Evolutionary conservation across 257 asterid genomes (phyloP).

Genomic region (Solanum chiquidenum): DNA sequence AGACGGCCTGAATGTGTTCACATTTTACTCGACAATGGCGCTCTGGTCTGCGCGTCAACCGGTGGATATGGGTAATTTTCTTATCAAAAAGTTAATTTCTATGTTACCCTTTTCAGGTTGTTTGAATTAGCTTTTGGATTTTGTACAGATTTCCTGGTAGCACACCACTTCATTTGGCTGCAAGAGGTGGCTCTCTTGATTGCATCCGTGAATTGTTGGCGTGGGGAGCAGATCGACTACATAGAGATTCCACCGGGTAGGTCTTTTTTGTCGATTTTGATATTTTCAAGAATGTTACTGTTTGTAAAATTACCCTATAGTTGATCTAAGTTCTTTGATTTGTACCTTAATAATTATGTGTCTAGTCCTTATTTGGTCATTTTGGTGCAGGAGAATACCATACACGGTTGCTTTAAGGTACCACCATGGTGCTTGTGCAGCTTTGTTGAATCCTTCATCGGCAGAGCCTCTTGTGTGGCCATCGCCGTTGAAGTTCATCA

Average conservation of each 20-base stretch:
- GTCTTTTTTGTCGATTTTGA: neutral
- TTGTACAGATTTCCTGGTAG: constrained; percentile 64
- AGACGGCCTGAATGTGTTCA: constrained; percentile 70
- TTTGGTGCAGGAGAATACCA: constrained; percentile 72
- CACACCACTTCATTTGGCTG: constrained; percentile 99
- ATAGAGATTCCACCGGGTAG: constrained; percentile 84
- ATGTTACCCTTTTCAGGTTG: neutral
- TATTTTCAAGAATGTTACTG: neutral
- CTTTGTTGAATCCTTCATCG: constrained; percentile 79
- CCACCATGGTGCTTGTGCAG: constrained; percentile 78
- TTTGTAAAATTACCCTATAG: neutral
- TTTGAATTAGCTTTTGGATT: neutral
- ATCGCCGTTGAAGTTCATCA: constrained; percentile 82
- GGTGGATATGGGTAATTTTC: constrained; percentile 66
- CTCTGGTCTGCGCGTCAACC: constrained; percentile 86
- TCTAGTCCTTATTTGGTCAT: neutral
- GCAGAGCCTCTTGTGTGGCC: constrained; percentile 99
- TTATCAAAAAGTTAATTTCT: neutral
- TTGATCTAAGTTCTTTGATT: neutral
- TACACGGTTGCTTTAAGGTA: constrained; percentile 68
- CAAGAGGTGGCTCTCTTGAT: constrained; percentile 95
- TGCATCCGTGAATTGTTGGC: constrained; percentile 84
- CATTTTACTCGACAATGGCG: constrained; percentile 61
- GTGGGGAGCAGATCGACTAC: constrained; percentile 91
- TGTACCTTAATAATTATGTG: neutral